Evolutionary conservation across 148 eudicot genomes (phyloP).

Genomic region (Vaccinium myrtillus): DNA sequence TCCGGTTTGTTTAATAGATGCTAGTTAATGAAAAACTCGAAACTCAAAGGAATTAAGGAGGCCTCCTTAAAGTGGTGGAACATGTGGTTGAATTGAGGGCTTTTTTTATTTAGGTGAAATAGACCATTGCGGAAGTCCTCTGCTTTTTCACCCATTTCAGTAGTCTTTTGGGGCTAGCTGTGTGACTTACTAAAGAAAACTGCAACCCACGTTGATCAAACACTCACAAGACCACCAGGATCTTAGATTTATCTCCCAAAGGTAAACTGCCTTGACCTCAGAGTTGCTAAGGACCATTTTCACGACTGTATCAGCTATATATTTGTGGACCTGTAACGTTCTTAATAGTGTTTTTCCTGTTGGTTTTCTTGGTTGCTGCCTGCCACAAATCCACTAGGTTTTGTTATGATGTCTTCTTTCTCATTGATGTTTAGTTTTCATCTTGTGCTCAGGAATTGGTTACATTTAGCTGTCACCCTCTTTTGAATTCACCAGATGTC

Average conservation of each 20-base stretch:
- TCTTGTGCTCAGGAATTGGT: constrained; percentile 67
- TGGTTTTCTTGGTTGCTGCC: not conserved
- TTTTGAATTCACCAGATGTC: constrained; percentile 59
- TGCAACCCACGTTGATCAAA: not conserved
- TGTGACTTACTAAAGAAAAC: not conserved
- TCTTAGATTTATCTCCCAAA: not conserved
- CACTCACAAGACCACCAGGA: not conserved
- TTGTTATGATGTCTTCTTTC: not conserved
- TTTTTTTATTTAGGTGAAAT: not conserved
- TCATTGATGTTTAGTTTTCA: constrained; percentile 15
- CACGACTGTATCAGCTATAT: not conserved
- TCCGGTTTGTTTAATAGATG: not conserved
- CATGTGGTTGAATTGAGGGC: not conserved
- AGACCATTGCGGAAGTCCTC: not conserved
- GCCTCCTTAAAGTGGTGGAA: not conserved
- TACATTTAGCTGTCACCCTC: constrained; percentile 65
- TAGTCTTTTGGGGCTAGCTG: not conserved
- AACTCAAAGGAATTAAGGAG: not conserved
- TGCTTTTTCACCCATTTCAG: not conserved
- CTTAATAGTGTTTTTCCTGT: not conserved
- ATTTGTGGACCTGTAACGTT: not conserved
- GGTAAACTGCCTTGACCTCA: not conserved
- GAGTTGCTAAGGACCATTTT: not conserved
- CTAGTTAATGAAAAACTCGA: not conserved
- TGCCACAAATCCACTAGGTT: not conserved